Evolutionary conservation across 176 grass and related monocot species (phyloP).

Genomic region (Chrysopogon serrulatus): DNA sequence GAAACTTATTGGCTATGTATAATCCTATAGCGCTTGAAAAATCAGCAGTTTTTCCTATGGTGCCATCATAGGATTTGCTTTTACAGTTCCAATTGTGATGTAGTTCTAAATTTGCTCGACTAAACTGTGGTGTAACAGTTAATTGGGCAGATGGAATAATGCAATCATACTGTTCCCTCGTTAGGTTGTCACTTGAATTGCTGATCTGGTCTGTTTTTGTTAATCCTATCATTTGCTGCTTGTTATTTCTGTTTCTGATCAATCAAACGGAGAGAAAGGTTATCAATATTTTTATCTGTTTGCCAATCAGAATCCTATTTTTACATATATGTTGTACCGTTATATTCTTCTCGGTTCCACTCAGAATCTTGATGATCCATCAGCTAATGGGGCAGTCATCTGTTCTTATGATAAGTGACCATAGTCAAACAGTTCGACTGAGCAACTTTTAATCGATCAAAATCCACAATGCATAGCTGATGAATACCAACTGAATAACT

Average conservation of each 20-base stretch:
- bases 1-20: slow-evolving; percentile 21
- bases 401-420: background rate
- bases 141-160: slow-evolving; percentile 15
- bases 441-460: background rate
- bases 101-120: background rate
- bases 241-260: background rate
- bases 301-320: background rate
- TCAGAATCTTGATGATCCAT: background rate
- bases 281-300: background rate
- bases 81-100: background rate
- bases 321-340: background rate
- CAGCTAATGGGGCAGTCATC: background rate
- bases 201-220: background rate
- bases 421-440: background rate
- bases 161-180: background rate
- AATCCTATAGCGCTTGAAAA: background rate
- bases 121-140: background rate
- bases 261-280: background rate
- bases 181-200: background rate
- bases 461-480: background rate
- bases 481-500: background rate
- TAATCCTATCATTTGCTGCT: background rate
- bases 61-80: slow-evolving; percentile 12
- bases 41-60: slow-evolving; percentile 14
- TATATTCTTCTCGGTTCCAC: background rate